phyloP scores from a whole-genome alignment of 2,329 filamentous ascomycete genomes.

The Aspergillus hortae region DNA sequence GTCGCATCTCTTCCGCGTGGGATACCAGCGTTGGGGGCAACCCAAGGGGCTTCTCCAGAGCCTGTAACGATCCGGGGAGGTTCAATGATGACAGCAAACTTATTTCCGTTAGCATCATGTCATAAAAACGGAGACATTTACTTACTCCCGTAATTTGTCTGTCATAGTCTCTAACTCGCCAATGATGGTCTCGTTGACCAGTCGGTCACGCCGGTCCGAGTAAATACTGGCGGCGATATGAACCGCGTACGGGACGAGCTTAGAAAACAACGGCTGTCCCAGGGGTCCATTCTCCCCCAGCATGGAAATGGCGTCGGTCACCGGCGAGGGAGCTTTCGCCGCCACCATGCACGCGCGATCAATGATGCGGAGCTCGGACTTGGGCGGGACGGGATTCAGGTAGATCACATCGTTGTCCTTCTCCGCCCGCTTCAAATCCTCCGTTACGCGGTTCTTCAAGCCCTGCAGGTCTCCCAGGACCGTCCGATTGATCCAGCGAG shows the following conservation, averaged over 20 bases:
- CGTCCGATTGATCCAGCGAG: conserved; percentile 73
- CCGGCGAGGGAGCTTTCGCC: conserved; percentile 72
- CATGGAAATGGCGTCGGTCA: conserved; percentile 74
- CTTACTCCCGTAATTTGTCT: conserved; percentile 68
- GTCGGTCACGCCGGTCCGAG: conserved; percentile 81
- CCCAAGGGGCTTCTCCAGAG: conserved; percentile 89
- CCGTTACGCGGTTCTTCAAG: conserved; percentile 75
- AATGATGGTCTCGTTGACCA: conserved; percentile 84
- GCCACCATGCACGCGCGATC: conserved; percentile 87
- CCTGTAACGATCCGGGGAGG: conserved; percentile 87
- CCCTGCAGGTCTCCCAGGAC: conserved; percentile 80
- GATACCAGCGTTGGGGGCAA: conserved; percentile 79
- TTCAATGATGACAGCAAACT: conserved; percentile 73
- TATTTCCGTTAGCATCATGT: conserved; percentile 11
- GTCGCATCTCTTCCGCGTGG: conserved; percentile 89
- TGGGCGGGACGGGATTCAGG: conserved; percentile 76
- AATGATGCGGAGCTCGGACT: conserved; percentile 79
- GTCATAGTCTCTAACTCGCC: conserved; percentile 80
- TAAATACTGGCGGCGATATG: conserved; percentile 95
- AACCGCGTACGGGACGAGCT: conserved; percentile 91
- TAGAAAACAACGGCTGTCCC: conserved; percentile 80
- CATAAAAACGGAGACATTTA: conserved; percentile 2
- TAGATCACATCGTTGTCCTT: conserved; percentile 98
- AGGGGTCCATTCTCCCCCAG: conserved; percentile 78
- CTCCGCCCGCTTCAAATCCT: conserved; percentile 87